Conservation (phyloP, 2,329 filamentous ascomycete genomes). For the Pseudocercospora eumusae region DNA sequence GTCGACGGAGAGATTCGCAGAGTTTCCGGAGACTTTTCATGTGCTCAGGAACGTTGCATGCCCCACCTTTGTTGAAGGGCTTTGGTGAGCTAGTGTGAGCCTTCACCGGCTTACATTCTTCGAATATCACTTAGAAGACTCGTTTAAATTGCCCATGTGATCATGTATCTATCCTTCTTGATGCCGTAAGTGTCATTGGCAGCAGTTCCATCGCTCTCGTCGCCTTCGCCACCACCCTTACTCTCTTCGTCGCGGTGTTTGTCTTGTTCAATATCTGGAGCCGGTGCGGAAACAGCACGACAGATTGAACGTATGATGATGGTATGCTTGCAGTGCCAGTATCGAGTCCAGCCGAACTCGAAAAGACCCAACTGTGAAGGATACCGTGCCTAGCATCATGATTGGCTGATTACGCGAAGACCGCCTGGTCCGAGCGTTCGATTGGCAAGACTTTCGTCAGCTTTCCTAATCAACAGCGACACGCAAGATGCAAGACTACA, state of each 20-base stretch:
- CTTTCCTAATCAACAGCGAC: not conserved
- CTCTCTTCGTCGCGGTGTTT: conserved; percentile 40
- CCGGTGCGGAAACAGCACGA: conserved; percentile 52
- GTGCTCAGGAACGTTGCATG: not conserved
- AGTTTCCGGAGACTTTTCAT: conserved; percentile 7
- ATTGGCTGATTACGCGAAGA: conserved; percentile 21
- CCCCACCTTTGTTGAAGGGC: not conserved
- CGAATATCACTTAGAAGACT: not conserved
- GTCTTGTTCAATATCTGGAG: conserved; percentile 43
- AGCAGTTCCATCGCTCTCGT: conserved; percentile 4
- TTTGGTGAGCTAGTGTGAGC: not conserved
- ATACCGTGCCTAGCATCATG: conserved; percentile 53
- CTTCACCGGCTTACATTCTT: not conserved
- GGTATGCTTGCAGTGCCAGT: conserved; percentile 34
- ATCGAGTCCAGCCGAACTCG: conserved; percentile 48
- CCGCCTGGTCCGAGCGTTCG: too few relatives aligned
- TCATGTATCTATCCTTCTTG: not conserved
- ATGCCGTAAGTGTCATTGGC: conserved; percentile 13
- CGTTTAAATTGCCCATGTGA: not conserved
- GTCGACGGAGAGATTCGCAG: not conserved
- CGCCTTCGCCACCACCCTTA: conserved; percentile 12
- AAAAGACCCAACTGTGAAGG: conserved; percentile 43
- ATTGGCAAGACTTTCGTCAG: not conserved
- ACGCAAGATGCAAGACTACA: too few relatives aligned
- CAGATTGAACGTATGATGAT: conserved; percentile 49